A percentile compares a stretch with the other conserved stretches of the same genome.
phyloP scores from a whole-genome alignment of 2,329 filamentous ascomycete species.

The Fusarium fujikuroi region DNA sequence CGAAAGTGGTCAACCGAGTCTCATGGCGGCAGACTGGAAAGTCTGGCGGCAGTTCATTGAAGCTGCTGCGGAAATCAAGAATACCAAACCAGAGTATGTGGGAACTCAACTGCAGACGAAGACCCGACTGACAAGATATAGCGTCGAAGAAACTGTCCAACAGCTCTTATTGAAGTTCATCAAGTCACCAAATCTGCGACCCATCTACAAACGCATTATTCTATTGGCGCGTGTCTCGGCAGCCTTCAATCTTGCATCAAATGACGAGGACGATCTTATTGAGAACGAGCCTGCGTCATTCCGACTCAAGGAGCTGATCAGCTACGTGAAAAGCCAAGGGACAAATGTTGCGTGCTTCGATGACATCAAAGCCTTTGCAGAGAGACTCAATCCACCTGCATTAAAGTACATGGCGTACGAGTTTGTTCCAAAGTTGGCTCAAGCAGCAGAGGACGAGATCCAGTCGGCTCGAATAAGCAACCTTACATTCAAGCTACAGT shows the following conservation, averaged over 20 bases:
- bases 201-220: slow-evolving; percentile 55
- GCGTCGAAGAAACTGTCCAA: slow-evolving; percentile 44
- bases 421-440: slow-evolving; percentile 49
- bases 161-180: slow-evolving; percentile 47
- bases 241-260: slow-evolving; percentile 49
- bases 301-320: slow-evolving; percentile 49
- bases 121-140: slow-evolving; percentile 31
- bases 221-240: slow-evolving; percentile 52
- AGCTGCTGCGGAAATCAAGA: slow-evolving; percentile 51
- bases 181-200: slow-evolving; percentile 45
- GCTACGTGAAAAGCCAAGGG: slow-evolving; percentile 52
- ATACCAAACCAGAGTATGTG: slow-evolving; percentile 49
- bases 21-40: slow-evolving; percentile 58
- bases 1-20: slow-evolving; percentile 51
- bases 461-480: slow-evolving; percentile 46
- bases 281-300: slow-evolving; percentile 45
- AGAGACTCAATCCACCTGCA: slow-evolving; percentile 55
- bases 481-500: slow-evolving; percentile 56
- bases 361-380: slow-evolving; percentile 58
- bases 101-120: neutral
- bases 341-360: slow-evolving; percentile 56
- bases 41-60: slow-evolving; percentile 55
- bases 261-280: slow-evolving; percentile 46
- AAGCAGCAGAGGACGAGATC: slow-evolving; percentile 40
- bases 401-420: slow-evolving; percentile 53